A percentile compares a stretch with the other conserved stretches of the same genome.
Evolutionary conservation across 2,329 filamentous ascomycete species (phyloP).

Genomic region (Rhynchosporium secalis): DNA sequence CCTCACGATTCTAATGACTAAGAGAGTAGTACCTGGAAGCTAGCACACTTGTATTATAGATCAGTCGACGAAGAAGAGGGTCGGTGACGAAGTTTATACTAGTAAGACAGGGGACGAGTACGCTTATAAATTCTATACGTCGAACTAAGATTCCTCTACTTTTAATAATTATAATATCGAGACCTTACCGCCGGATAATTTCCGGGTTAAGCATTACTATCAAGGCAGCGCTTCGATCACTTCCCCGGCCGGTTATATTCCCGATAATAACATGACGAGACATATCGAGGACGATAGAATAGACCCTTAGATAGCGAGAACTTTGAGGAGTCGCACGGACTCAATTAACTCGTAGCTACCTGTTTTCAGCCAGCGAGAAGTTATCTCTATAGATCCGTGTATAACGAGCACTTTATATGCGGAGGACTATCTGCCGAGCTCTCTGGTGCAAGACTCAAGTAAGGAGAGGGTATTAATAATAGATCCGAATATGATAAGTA

Average conservation of each 20-base stretch:
- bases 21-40: background rate
- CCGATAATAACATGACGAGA: background rate
- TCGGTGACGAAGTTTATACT: background rate
- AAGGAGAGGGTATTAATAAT: background rate
- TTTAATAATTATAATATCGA: too few species aligned
- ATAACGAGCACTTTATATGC: too few species aligned
- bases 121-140: too few species aligned
- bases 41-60: background rate
- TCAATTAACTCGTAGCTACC: too few species aligned
- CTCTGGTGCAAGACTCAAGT: background rate
- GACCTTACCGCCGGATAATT: too few species aligned
- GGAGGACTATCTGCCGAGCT: background rate
- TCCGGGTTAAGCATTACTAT: too few species aligned
- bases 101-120: too few species aligned
- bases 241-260: background rate
- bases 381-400: too few species aligned
- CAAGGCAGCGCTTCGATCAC: background rate
- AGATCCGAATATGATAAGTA: background rate
- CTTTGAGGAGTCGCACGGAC: too few species aligned
- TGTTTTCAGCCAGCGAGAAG: too few species aligned
- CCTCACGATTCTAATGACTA: background rate
- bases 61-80: slow-evolving; percentile 1
- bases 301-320: too few species aligned
- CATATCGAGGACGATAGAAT: background rate
- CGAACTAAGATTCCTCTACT: too few species aligned